Evolutionary conservation across 2,329 filamentous ascomycete genomes (phyloP).

Genomic region (Metarhizium robertsii): DNA sequence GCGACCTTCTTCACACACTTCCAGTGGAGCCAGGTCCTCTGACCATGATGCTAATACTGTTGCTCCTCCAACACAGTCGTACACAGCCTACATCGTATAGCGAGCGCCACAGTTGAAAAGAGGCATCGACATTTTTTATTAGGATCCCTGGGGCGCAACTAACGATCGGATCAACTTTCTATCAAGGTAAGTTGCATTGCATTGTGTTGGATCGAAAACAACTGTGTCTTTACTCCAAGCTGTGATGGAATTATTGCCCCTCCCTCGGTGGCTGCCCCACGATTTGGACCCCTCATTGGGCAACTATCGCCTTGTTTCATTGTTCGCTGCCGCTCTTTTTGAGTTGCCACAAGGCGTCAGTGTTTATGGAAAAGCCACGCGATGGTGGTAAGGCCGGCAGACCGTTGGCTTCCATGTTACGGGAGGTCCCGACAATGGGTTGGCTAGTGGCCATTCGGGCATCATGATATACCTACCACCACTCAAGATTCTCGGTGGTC

Average conservation of each 20-base stretch:
- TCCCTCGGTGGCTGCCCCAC: background rate
- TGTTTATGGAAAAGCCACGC: background rate
- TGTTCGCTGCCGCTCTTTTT: background rate
- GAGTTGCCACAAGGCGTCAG: background rate
- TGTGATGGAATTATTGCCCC: background rate
- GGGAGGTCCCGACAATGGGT: background rate
- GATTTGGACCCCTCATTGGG: conserved; percentile 1
- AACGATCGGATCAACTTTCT: background rate
- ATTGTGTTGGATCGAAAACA: background rate
- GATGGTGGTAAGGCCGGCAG: background rate
- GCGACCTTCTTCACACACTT: background rate
- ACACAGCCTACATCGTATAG: background rate
- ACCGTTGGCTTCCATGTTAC: background rate
- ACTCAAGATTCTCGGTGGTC: background rate
- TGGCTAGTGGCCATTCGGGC: background rate
- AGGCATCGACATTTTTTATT: too few relatives aligned
- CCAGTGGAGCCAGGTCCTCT: background rate
- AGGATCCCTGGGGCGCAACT: too few relatives aligned
- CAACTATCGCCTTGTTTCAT: background rate
- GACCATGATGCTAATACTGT: background rate
- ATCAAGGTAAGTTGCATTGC: background rate
- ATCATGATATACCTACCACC: background rate
- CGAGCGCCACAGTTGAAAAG: background rate
- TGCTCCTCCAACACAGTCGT: background rate
- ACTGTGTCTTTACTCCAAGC: background rate